Evolutionary conservation across 1,139 yeast species (phyloP), one percentile per base, ranked within the genome.

Genomic region (Magnusiomyces suaveolens): DNA sequence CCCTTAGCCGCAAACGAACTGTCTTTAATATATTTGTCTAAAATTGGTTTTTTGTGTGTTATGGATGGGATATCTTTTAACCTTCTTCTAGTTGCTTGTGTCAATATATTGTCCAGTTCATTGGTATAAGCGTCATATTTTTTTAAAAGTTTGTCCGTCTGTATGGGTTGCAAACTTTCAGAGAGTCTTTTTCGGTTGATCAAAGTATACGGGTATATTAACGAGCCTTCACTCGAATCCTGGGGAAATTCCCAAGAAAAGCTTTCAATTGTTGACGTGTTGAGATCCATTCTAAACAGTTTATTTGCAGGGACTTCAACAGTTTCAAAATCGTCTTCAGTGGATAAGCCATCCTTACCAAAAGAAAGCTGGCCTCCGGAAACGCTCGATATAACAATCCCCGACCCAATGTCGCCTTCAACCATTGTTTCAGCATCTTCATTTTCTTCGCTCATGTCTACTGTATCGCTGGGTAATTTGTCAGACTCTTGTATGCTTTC

Each of bases 71-170:
- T 84, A 0, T 85, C 75, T 1, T 69, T 66, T 18, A 83, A 76
- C 50, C 96, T 73, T 14, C 73, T 65, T 1, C 61, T 53, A 1
- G 84, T 81, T 0, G 90, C 72, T 12, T 60, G 20, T 0, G 48
- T 46, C 0, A 67, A 52, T 1, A 63, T 57, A 3, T 47, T 18
- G 2, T 63, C 50, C 26, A 66, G 62, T 18, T 60, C 54, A 2
- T 54, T 54, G 1, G 61, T 43, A 20, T 44, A 33, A 8, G 6
- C 23, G 20, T 38, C 20, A n/a, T 38, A 38, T 38, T 38, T 8
- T 16, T 14, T 16, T 4, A n/a, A 10, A 8, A 14, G n/a, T n/a
- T 38, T 18, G 4, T 12, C 6, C 18, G 43, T 38, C n/a, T 16
- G 20, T 38, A 4, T 16, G 4, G 20, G 20, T n/a, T 14, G 20